Evolutionary conservation across 257 asterid species (phyloP).

Genomic region (Leonotis leonurus): DNA sequence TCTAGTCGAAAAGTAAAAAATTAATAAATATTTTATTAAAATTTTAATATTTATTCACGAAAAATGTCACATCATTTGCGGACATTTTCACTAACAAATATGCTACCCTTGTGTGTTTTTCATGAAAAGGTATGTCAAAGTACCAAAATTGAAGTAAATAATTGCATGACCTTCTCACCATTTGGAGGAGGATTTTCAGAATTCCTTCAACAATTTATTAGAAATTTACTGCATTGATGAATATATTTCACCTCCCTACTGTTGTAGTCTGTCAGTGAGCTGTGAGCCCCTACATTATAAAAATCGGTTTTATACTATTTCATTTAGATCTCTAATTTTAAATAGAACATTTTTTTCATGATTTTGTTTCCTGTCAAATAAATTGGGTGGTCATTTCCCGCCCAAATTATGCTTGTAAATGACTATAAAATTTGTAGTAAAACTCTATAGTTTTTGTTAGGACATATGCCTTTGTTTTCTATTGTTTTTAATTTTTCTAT

Average conservation of each 20-base stretch:
- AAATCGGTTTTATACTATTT: not conserved
- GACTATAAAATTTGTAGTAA: no score
- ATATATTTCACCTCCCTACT: not conserved
- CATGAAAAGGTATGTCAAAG: not conserved
- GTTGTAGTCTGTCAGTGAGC: no score
- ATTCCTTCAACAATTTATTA: not conserved
- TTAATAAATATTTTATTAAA: no score
- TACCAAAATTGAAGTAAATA: not conserved
- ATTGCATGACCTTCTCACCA: not conserved
- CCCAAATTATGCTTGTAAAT: no score
- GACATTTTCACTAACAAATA: not conserved
- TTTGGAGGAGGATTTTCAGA: not conserved
- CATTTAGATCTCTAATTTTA: not conserved
- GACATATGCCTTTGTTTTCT: no score
- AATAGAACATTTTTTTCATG: not conserved
- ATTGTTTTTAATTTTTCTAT: no score
- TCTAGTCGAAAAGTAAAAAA: no score
- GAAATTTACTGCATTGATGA: not conserved
- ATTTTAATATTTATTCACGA: no score
- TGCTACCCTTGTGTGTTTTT: not conserved
- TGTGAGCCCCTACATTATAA: not conserved
- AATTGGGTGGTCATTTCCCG: no score
- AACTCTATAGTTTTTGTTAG: no score
- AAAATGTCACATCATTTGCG: no score
- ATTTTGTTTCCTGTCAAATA: not conserved